These are phyloP conservation scores for Ganoderma resinaceum DNA, from an alignment of 1,284 basidiomycete genomes.

Conservation along the genomic window DNA sequence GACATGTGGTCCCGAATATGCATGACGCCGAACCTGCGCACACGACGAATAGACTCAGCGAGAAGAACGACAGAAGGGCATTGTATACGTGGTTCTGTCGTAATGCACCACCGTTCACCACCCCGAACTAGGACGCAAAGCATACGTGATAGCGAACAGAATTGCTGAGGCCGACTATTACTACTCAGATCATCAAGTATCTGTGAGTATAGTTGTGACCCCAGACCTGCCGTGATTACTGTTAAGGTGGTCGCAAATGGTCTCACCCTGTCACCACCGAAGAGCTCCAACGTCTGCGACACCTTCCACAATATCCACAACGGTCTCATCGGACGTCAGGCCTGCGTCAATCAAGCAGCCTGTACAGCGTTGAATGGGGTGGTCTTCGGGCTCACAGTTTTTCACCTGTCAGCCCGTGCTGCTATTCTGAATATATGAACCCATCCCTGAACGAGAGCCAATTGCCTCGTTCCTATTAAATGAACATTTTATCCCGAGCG, in stretches of 20 bases:
- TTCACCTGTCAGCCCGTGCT: not conserved
- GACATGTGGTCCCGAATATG: constrained; percentile 5
- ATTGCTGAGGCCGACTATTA: not conserved
- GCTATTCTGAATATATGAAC: not conserved
- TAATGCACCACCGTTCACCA: not conserved
- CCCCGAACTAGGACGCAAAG: not conserved
- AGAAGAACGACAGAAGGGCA: not conserved
- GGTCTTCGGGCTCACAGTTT: not conserved
- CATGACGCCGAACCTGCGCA: not conserved
- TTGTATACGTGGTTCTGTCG: not conserved
- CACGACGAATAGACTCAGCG: not conserved
- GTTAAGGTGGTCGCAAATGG: not conserved
- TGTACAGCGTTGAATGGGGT: not conserved
- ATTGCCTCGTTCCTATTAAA: not conserved
- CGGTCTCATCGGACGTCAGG: not conserved
- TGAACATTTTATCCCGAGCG: not conserved
- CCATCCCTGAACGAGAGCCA: not conserved
- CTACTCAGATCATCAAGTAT: not conserved
- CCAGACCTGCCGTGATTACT: not conserved
- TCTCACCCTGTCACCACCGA: not conserved
- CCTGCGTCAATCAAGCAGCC: not conserved
- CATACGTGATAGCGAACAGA: not conserved
- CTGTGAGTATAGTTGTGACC: not conserved
- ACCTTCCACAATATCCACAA: not conserved
- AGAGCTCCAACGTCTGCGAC: not conserved